Evolutionary conservation across 1,139 yeast species (phyloP).

Genomic region (Geotrichum carabidarum): DNA sequence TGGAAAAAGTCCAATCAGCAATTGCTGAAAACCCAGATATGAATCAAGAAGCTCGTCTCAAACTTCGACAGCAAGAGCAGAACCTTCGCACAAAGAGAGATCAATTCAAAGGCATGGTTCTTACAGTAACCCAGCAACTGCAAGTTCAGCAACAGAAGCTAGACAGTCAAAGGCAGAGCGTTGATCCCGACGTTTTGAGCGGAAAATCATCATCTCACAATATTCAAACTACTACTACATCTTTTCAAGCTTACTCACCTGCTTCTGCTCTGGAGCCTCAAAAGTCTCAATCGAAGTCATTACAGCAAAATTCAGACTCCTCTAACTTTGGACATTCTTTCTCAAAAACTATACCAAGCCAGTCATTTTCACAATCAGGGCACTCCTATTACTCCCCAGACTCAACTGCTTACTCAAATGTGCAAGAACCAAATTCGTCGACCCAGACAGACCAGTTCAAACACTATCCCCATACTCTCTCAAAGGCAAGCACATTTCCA

Average conservation of each 20-base stretch:
- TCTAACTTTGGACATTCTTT: too few species aligned
- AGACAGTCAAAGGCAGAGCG: neutral
- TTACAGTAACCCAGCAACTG: constrained; percentile 32
- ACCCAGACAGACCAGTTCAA: neutral
- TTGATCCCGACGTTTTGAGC: too few species aligned
- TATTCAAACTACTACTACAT: too few species aligned
- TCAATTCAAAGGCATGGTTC: constrained; percentile 26
- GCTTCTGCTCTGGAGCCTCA: too few species aligned
- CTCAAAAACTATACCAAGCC: too few species aligned
- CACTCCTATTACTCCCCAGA: too few species aligned
- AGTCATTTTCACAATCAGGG: too few species aligned
- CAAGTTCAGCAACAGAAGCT: constrained; percentile 23
- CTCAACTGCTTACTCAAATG: too few species aligned
- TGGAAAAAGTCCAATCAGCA: constrained; percentile 25
- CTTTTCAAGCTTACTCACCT: too few species aligned
- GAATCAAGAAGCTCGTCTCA: constrained; percentile 23
- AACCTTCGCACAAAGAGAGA: constrained; percentile 27
- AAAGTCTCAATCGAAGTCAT: too few species aligned
- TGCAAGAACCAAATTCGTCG: neutral
- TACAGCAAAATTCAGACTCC: too few species aligned
- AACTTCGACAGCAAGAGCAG: constrained; percentile 27
- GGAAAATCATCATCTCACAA: too few species aligned
- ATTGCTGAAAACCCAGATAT: constrained; percentile 25
- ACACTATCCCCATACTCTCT: neutral
- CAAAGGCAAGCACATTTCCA: neutral